Evolutionary conservation across 768 basidiomycete species (phyloP), one percentile per base, ranked within the genome.

Genomic region (Phanerodontia chrysosporium): DNA sequence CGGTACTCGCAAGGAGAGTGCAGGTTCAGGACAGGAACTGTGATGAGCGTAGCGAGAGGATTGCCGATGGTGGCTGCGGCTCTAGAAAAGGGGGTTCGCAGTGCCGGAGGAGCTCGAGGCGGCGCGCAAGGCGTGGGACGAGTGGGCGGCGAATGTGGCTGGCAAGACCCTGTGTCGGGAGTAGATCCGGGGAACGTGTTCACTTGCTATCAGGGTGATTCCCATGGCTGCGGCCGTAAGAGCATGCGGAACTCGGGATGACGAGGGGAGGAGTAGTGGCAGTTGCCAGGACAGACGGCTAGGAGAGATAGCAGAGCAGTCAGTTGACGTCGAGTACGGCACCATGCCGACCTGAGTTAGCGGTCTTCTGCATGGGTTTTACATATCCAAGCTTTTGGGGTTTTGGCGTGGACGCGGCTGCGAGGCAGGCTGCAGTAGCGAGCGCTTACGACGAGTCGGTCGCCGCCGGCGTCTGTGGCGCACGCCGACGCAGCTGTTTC

Each of bases 1-100:
- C 76, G 60, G 61, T 71, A 67, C 52, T 70, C 68, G 0, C 57
- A 66, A 0, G 74, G 74, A 56, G 76, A 79, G 42, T 65, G 72
- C 0, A 63, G 58, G 16, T 78, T 73, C 77, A 71, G 71, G 66
- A 74, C 14, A 65, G 58, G 10, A 25, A 71, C 29, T 74, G 72
- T 51, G 74, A 73, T 73, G 12, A 74, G 75, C 13, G 63, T 78
- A 5, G 70, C 68, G 1, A 58, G 18, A 2, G 49, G 58, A 0
- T 76, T 74, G 10, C 60, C 63, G 21, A 75, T 75, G 55, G 69
- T 73, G 4, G 30, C 57, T 25, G 63, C 58, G 22, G 75, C 73
- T 1, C 16, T 77, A 0, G 66, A 71, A n/a, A 64, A 58, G 2
- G 73, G n/a, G 70, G 3, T 45, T 68, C 0, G 62, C 53, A n/a